Percentiles rank a stretch among this genome's conserved stretches.
Conservation (phyloP, 2,329 filamentous ascomycete species). For the Xylaria sp. region DNA sequence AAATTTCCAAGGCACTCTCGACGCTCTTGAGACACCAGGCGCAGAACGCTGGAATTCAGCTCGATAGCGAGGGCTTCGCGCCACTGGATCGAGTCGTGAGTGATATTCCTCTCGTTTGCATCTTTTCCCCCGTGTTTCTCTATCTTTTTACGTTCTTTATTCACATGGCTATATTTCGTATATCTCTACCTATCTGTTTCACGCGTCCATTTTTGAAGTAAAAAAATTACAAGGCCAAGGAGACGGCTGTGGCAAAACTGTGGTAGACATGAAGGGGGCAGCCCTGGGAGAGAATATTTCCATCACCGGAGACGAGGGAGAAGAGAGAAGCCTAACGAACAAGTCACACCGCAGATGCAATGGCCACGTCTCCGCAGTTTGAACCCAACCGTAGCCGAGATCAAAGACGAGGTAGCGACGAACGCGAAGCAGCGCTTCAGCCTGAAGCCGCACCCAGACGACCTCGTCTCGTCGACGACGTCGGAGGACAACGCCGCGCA, state of each 20-base stretch:
- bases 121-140: not conserved
- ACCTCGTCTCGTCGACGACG: slow-evolving; percentile 33
- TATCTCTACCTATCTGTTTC: not conserved
- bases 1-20: slow-evolving; percentile 61
- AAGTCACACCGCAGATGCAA: slow-evolving; percentile 47
- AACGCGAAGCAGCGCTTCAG: slow-evolving; percentile 94
- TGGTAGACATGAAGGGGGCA: not conserved
- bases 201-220: not conserved
- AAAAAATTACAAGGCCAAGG: not conserved
- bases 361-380: slow-evolving; percentile 69
- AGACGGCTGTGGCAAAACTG: not conserved
- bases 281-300: not conserved
- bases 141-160: not conserved
- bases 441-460: slow-evolving; percentile 62
- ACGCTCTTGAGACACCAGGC: slow-evolving; percentile 62
- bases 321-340: not conserved
- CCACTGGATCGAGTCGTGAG: slow-evolving; percentile 63
- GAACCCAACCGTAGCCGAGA: slow-evolving; percentile 75
- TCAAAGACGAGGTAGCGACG: slow-evolving; percentile 69
- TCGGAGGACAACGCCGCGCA: slow-evolving; percentile 59
- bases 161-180: not conserved
- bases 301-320: not conserved
- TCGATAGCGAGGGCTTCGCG: slow-evolving; percentile 66
- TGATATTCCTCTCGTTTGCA: slow-evolving; percentile 31
- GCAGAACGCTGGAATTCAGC: slow-evolving; percentile 58